A percentile compares a stretch with the other conserved stretches of the same genome.
phyloP scores from a whole-genome alignment of 108 stramenopile species.

The Skeletonema costatum region DNA sequence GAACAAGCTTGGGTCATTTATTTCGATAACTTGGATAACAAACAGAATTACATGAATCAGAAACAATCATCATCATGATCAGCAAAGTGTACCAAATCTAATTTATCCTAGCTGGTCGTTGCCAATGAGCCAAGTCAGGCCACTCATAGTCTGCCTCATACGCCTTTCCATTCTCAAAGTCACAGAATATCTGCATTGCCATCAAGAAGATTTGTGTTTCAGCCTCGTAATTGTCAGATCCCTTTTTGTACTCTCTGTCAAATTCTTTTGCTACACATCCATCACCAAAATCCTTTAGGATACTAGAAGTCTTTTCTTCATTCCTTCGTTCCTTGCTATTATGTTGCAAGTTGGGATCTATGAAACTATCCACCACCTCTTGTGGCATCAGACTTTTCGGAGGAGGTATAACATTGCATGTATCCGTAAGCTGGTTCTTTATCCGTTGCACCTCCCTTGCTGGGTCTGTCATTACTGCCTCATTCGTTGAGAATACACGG shows the following conservation, averaged over 20 bases:
- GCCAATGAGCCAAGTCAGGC: slow-evolving; percentile 52
- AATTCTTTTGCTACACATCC: slow-evolving; percentile 63
- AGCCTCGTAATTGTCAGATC: slow-evolving; percentile 24
- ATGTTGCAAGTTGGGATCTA: slow-evolving; percentile 85
- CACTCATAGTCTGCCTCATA: slow-evolving; percentile 70
- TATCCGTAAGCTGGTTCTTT: slow-evolving; percentile 65
- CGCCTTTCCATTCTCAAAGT: slow-evolving; percentile 71
- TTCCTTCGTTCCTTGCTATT: slow-evolving; percentile 50
- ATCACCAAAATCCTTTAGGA: slow-evolving; percentile 54
- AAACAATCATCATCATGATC: no score
- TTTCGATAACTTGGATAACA: no score
- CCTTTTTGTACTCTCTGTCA: slow-evolving; percentile 49
- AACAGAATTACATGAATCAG: no score
- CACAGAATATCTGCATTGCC: slow-evolving; percentile 85
- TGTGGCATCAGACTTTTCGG: slow-evolving; percentile 49
- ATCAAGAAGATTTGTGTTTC: slow-evolving; percentile 61
- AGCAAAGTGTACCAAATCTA: neutral
- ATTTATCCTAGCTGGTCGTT: slow-evolving; percentile 24
- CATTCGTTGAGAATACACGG: slow-evolving; percentile 75
- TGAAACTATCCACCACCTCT: slow-evolving; percentile 75
- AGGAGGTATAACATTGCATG: slow-evolving; percentile 73
- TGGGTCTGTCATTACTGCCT: slow-evolving; percentile 74
- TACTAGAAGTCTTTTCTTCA: slow-evolving; percentile 6
- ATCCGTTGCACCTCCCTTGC: slow-evolving; percentile 77
- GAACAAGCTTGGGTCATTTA: no score